Percentiles rank a stretch among this genome's conserved stretches.
These are phyloP conservation scores for Rosa hybrid DNA, from an alignment of 331 rosid species.

Conservation along the genomic window DNA sequence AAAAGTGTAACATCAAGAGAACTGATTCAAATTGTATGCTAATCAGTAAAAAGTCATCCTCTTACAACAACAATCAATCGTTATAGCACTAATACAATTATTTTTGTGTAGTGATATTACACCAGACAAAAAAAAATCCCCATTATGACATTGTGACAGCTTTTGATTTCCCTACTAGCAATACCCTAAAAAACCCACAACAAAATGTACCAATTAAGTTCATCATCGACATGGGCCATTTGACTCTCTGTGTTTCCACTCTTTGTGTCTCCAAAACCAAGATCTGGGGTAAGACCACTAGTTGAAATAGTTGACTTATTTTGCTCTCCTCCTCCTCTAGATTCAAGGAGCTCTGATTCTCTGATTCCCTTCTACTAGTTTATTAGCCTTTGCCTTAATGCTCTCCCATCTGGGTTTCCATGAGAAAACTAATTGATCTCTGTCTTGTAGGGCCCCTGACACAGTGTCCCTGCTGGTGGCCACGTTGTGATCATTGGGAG, in stretches of 20 bases:
- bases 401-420: background rate
- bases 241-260: background rate
- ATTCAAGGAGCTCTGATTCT: background rate
- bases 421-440: background rate
- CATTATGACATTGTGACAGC: no score
- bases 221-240: background rate
- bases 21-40: background rate
- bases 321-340: background rate
- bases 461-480: slow-evolving; percentile 7
- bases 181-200: background rate
- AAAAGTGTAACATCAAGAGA: background rate
- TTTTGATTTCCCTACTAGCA: background rate
- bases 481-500: slow-evolving; percentile 2
- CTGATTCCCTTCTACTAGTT: background rate
- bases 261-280: background rate
- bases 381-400: background rate
- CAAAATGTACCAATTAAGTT: background rate
- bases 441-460: slow-evolving; percentile 5
- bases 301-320: slow-evolving; percentile 29
- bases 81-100: background rate
- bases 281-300: slow-evolving; percentile 7
- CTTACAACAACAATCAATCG: background rate
- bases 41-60: background rate
- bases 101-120: background rate
- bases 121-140: background rate